Percentiles rank a stretch among this genome's conserved stretches.
phyloP scores from a whole-genome alignment of 2,329 filamentous ascomycete species.

The Cladosporium sp. region DNA sequence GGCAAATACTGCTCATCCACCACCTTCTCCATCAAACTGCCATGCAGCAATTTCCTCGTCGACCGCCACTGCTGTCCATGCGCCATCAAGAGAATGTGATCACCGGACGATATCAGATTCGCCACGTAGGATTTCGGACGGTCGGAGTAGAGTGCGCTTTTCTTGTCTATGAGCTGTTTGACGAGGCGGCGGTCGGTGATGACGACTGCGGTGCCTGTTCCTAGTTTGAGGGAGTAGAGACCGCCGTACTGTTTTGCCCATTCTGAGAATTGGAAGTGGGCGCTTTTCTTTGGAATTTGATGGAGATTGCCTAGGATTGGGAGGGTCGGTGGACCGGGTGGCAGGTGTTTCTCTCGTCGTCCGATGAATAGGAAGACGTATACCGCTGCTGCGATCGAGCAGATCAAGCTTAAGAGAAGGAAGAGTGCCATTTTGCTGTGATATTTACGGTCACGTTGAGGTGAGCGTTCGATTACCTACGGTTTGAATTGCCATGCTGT shows the following conservation, averaged over 20 bases:
- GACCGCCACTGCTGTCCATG: constrained; percentile 50
- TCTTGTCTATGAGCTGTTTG: constrained; percentile 51
- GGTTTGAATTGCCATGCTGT: too few species aligned
- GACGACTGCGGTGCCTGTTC: constrained; percentile 45
- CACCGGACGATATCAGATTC: constrained; percentile 49
- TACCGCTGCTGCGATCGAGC: not conserved
- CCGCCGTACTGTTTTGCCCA: constrained; percentile 35
- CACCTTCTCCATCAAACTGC: constrained; percentile 46
- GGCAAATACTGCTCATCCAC: constrained; percentile 47
- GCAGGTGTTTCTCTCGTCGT: constrained; percentile 29
- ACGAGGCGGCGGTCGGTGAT: constrained; percentile 45
- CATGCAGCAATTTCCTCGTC: constrained; percentile 51
- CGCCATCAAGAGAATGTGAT: constrained; percentile 53
- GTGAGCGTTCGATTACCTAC: too few species aligned
- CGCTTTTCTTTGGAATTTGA: constrained; percentile 41
- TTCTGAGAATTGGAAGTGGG: constrained; percentile 35
- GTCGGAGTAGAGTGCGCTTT: constrained; percentile 46
- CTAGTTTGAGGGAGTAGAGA: constrained; percentile 43
- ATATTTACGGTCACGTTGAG: not conserved
- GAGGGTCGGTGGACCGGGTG: constrained; percentile 44
- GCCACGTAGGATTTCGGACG: constrained; percentile 44
- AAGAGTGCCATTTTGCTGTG: not conserved
- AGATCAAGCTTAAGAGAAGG: not conserved
- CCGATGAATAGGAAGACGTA: constrained; percentile 27
- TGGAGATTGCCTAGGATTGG: constrained; percentile 49